phyloP scores from a whole-genome alignment of 2,329 filamentous ascomycete genomes.

The Colletotrichum noveboracense region DNA sequence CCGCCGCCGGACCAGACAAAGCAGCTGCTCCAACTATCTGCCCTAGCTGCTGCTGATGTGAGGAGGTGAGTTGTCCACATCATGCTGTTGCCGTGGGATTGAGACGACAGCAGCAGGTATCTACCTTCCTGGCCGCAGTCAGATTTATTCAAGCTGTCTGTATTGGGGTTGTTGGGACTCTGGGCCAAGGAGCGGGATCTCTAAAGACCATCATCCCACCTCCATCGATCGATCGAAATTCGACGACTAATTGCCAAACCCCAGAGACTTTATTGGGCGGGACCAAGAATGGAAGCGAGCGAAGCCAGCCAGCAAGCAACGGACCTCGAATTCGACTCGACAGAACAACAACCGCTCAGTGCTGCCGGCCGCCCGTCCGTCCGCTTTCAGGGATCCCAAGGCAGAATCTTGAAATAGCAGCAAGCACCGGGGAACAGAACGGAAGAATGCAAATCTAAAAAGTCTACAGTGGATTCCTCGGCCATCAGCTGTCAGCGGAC shows the following conservation, averaged over 20 bases:
- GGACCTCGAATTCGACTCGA: background rate
- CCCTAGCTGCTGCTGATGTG: background rate
- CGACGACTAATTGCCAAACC: background rate
- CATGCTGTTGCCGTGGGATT: background rate
- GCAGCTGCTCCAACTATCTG: background rate
- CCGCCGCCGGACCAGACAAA: background rate
- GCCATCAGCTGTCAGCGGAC: constrained; percentile 9
- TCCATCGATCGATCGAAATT: constrained; percentile 16
- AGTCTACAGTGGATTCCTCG: constrained; percentile 11
- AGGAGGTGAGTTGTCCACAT: constrained; percentile 1
- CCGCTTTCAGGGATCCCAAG: constrained; percentile 9
- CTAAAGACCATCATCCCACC: background rate
- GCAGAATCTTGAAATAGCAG: constrained; percentile 10
- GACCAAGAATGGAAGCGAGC: background rate
- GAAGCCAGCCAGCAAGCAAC: background rate
- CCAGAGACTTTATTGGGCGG: constrained; percentile 1
- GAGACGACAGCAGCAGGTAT: background rate
- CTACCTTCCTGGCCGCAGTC: background rate
- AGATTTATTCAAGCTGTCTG: background rate
- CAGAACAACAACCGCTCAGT: background rate
- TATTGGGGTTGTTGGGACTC: background rate
- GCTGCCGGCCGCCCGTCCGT: background rate
- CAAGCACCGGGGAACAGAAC: background rate
- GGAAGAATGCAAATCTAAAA: background rate
- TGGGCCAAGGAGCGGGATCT: background rate